A percentile compares a stretch with the other conserved stretches of the same genome.
Evolutionary conservation across 2,329 filamentous ascomycete species (phyloP).

Genomic region (Lachnellula subtilissima): DNA sequence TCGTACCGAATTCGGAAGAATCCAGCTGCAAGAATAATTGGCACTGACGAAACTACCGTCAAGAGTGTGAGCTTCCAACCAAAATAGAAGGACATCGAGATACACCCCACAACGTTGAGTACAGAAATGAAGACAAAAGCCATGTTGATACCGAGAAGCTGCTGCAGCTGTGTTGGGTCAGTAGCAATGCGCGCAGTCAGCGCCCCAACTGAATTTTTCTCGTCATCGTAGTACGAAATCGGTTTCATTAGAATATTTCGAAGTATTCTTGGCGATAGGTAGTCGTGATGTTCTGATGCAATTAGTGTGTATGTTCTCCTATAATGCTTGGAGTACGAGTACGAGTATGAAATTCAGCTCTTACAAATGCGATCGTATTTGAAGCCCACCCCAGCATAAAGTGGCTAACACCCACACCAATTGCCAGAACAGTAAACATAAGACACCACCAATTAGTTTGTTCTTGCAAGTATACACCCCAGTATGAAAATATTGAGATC

Average conservation of each 20-base stretch:
- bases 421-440: conserved; percentile 44
- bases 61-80: conserved; percentile 73
- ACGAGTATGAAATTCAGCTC: conserved; percentile 15
- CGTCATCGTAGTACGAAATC: conserved; percentile 37
- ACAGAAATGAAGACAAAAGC: conserved; percentile 56
- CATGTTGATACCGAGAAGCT: conserved; percentile 41
- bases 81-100: conserved; percentile 63
- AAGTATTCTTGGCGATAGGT: conserved; percentile 38
- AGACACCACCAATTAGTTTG: conserved; percentile 42
- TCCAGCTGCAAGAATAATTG: conserved; percentile 41
- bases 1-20: conserved; percentile 48
- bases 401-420: conserved; percentile 35
- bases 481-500: conserved; percentile 28
- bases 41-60: conserved; percentile 52
- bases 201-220: conserved; percentile 41
- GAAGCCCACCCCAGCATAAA: conserved; percentile 31
- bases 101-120: conserved; percentile 59
- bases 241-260: conserved; percentile 38
- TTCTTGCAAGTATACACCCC: conserved; percentile 17
- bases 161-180: conserved; percentile 43
- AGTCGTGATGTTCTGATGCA: conserved; percentile 25
- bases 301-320: conserved; percentile 6
- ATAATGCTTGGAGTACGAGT: conserved; percentile 16
- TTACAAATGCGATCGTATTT: conserved; percentile 33
- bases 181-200: conserved; percentile 41